These are phyloP conservation scores for Amoeboaphelidium protococcarum DNA, from an alignment of 371 early-diverging fungal genomes.

Conservation along the genomic window DNA sequence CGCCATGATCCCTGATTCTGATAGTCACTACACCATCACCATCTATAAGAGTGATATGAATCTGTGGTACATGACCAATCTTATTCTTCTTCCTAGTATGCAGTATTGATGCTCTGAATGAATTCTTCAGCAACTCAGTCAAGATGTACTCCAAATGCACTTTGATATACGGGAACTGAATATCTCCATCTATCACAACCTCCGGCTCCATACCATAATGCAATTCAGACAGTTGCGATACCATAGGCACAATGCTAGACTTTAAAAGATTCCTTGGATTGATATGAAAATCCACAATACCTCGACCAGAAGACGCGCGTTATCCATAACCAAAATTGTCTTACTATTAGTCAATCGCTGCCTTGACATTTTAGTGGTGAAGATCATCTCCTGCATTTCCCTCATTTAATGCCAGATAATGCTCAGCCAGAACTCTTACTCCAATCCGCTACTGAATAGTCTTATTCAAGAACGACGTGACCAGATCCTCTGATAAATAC, in stretches of 20 bases:
- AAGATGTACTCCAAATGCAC: slow-evolving; percentile 86
- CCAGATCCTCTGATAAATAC: slow-evolving; percentile 48
- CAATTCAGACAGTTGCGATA: slow-evolving; percentile 62
- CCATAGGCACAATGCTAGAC: slow-evolving; percentile 35
- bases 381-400: slow-evolving; percentile 14
- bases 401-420: slow-evolving; percentile 54
- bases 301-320: slow-evolving; percentile 26
- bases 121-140: slow-evolving; percentile 73
- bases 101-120: slow-evolving; percentile 72
- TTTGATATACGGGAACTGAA: slow-evolving; percentile 56
- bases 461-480: slow-evolving; percentile 48
- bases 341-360: not conserved
- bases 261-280: slow-evolving; percentile 33
- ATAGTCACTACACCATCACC: slow-evolving; percentile 52
- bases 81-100: slow-evolving; percentile 10
- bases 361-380: slow-evolving; percentile 4
- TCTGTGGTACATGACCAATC: slow-evolving; percentile 21
- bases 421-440: slow-evolving; percentile 66
- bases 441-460: slow-evolving; percentile 82
- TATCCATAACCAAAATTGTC: slow-evolving; percentile 1
- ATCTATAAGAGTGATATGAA: slow-evolving; percentile 59
- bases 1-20: slow-evolving; percentile 74
- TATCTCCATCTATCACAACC: slow-evolving; percentile 41
- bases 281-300: slow-evolving; percentile 55
- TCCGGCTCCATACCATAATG: slow-evolving; percentile 65